Percentiles rank a stretch among this genome's conserved stretches.
These are phyloP conservation scores for Phytophthora meadii DNA, from an alignment of 352 stramenopile genomes.

Conservation along the genomic window DNA sequence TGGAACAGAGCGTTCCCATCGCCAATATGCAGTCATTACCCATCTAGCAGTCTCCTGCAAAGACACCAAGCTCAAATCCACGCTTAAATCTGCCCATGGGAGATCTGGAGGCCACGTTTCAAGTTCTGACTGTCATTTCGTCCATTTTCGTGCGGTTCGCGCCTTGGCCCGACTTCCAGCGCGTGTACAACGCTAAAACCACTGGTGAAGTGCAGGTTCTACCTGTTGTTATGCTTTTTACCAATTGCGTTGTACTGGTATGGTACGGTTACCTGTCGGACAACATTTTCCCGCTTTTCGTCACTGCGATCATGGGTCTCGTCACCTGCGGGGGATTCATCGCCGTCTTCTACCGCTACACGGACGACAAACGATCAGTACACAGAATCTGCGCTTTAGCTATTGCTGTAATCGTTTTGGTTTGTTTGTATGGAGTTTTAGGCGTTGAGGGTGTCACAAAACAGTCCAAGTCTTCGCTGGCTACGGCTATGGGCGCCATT, in stretches of 20 bases:
- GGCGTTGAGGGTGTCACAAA: constrained; percentile 36
- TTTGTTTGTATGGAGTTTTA: constrained; percentile 45
- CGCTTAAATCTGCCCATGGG: constrained; percentile 13
- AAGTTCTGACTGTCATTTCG: constrained; percentile 70
- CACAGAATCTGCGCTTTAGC: constrained; percentile 24
- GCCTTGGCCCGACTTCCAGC: constrained; percentile 58
- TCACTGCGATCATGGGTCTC: constrained; percentile 55
- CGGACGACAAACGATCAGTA: constrained; percentile 32
- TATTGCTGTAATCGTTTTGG: constrained; percentile 24
- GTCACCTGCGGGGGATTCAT: constrained; percentile 53
- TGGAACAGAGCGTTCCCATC: neutral
- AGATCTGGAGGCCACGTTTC: constrained; percentile 36
- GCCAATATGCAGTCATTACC: constrained; percentile 15
- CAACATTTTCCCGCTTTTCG: constrained; percentile 64
- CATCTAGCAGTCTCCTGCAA: constrained; percentile 8
- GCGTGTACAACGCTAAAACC: constrained; percentile 56
- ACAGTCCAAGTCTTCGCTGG: constrained; percentile 38
- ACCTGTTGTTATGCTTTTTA: constrained; percentile 70
- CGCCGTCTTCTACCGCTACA: constrained; percentile 51
- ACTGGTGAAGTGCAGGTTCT: constrained; percentile 60
- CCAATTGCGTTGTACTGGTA: constrained; percentile 68
- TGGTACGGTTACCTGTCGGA: constrained; percentile 56
- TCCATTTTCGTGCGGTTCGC: constrained; percentile 73
- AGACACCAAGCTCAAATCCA: neutral
- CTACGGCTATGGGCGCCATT: constrained; percentile 50